Evolutionary conservation across 768 basidiomycete genomes (phyloP), one percentile per base, ranked within the genome.

Genomic region (Boletales sp.): DNA sequence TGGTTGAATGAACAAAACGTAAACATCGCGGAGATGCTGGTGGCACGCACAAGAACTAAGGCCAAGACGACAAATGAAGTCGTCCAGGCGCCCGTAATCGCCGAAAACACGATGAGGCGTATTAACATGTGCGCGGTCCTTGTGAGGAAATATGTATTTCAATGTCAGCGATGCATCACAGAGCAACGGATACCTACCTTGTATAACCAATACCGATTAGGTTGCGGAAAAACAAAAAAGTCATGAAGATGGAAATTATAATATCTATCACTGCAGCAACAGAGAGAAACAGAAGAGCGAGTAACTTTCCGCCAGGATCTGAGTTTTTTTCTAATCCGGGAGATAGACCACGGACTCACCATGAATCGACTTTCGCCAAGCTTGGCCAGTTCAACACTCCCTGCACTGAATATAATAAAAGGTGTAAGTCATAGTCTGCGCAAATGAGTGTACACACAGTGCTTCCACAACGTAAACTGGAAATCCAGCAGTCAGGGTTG

Each of bases 1-100:
- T 14, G 32, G 2, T 2, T 32, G 32, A 9, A 27, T 17, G 17
- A 40, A 40, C 24, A 5, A 60, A 24, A 24, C 24, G 24, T 24
- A 24, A 24, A 24, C 24, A 24, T 24, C 24, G 24, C 24, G 24
- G 5, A 24, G 24, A 24, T 24, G 5, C 24, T 24, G 24, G 24
- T 24, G 5, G 24, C 80, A 82, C 34, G 38, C 53, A 55, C 84
- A 74, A 12, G 77, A 76, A 50, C 79, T 8, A 43, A 0, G 2
- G 41, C 65, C 4, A 76, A 74, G 62, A 82, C 79, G 6, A 73
- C 66, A 5, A 59, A 63, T 0, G 76, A 76, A 52, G 83, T 81
- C 14, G 80, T 72, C 13, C 75, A 77, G 11, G 80, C 72, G 1
- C 78, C 71, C 5, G 50, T 45, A 17, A 47, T 45, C 8, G 50